phyloP scores from a whole-genome alignment of 129 eudicot genomes.

The Flaveria linearis region DNA sequence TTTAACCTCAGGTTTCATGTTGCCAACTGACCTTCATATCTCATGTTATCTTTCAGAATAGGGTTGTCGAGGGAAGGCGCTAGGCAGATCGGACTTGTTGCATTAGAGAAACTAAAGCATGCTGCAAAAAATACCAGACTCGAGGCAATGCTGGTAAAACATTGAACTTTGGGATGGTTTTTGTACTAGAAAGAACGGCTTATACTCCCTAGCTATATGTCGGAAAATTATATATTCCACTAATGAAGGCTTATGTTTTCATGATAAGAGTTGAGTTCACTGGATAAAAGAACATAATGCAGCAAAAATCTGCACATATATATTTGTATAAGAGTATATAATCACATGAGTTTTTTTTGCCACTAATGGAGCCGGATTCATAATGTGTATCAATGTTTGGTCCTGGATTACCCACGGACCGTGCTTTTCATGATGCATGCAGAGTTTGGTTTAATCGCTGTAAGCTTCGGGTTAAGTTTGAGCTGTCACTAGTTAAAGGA shows the following conservation, averaged over 20 bases:
- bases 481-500: too few relatives aligned
- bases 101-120: slow-evolving; percentile 83
- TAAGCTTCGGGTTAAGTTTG: too few relatives aligned
- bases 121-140: slow-evolving; percentile 78
- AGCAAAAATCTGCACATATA: slow-evolving; percentile 15
- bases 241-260: slow-evolving; percentile 14
- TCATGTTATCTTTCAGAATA: slow-evolving; percentile 51
- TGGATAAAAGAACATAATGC: slow-evolving; percentile 29
- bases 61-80: slow-evolving; percentile 94
- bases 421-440: too few relatives aligned
- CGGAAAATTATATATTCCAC: slow-evolving; percentile 10
- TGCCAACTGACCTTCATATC: not conserved
- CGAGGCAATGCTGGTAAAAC: slow-evolving; percentile 67
- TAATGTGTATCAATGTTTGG: slow-evolving; percentile 1
- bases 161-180: slow-evolving; percentile 37
- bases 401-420: not conserved
- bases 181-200: slow-evolving; percentile 8
- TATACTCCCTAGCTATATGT: slow-evolving; percentile 8
- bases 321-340: slow-evolving; percentile 29
- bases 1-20: slow-evolving; percentile 33
- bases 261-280: slow-evolving; percentile 23
- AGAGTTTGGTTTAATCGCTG: too few relatives aligned
- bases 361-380: not conserved
- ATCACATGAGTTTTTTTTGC: slow-evolving; percentile 3
- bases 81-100: slow-evolving; percentile 92